Evolutionary conservation across 2,329 filamentous ascomycete genomes (phyloP).

Genomic region (Phoma sp.): DNA sequence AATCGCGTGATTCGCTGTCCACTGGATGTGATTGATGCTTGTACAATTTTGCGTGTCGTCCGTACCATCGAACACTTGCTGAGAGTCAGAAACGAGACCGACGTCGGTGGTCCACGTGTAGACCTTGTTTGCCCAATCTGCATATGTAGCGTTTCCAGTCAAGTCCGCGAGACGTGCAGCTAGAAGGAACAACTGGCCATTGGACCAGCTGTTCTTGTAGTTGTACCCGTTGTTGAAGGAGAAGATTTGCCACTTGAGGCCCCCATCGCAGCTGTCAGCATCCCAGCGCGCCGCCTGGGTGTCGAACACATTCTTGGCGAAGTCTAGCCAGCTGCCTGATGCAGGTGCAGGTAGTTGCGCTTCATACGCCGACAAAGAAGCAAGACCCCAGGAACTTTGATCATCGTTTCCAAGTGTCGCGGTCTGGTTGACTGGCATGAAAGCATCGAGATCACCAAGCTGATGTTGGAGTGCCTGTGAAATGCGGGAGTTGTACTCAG

Average conservation of each 20-base stretch:
- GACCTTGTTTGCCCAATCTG: slow-evolving; percentile 68
- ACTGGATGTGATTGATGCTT: slow-evolving; percentile 55
- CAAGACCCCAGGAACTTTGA: slow-evolving; percentile 73
- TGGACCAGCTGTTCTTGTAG: slow-evolving; percentile 80
- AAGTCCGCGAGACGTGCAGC: slow-evolving; percentile 73
- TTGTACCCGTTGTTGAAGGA: slow-evolving; percentile 73
- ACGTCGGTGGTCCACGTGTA: slow-evolving; percentile 61
- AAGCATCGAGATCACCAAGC: slow-evolving; percentile 46
- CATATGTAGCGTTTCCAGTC: slow-evolving; percentile 62
- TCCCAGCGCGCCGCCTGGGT: slow-evolving; percentile 73
- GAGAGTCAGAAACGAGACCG: slow-evolving; percentile 56
- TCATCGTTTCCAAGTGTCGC: slow-evolving; percentile 69
- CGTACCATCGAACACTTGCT: slow-evolving; percentile 60
- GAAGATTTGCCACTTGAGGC: slow-evolving; percentile 76
- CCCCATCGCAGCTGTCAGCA: slow-evolving; percentile 68
- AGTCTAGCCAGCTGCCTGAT: slow-evolving; percentile 60
- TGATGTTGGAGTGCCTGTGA: slow-evolving; percentile 49
- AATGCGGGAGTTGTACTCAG: slow-evolving; percentile 47
- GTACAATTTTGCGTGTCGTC: slow-evolving; percentile 53
- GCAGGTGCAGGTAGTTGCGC: slow-evolving; percentile 63
- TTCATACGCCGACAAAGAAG: slow-evolving; percentile 71
- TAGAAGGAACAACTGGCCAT: slow-evolving; percentile 80
- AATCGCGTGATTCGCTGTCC: slow-evolving; percentile 58
- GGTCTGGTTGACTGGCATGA: slow-evolving; percentile 49
- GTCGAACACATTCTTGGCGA: slow-evolving; percentile 76